A percentile compares a stretch with the other conserved stretches of the same genome.
These are phyloP conservation scores for Xylaria cubensis DNA, from an alignment of 495 filamentous ascomycete genomes.

Conservation along the genomic window DNA sequence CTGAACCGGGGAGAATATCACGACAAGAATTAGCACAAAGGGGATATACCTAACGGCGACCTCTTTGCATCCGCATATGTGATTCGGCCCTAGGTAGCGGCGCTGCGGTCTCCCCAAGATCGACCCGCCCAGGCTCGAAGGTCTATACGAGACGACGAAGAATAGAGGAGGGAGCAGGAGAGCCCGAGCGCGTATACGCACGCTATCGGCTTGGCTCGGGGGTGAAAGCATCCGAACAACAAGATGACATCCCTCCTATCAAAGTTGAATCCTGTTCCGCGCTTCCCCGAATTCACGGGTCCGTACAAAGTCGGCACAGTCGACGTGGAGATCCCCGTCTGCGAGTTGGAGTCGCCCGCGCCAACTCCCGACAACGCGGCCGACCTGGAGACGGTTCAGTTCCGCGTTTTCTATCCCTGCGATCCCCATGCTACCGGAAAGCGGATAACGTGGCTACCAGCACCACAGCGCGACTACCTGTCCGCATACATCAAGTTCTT, in stretches of 20 bases:
- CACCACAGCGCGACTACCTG: conserved; percentile 72
- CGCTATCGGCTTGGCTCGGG: neutral
- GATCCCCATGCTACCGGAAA: conserved; percentile 48
- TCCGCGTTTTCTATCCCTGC: conserved; percentile 78
- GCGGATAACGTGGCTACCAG: conserved; percentile 71
- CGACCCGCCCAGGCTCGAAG: neutral
- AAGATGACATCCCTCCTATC: conserved; percentile 43
- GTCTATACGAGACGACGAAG: neutral
- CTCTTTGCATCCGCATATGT: neutral
- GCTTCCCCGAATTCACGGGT: conserved; percentile 72
- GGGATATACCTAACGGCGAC: no score
- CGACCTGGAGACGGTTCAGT: conserved; percentile 69
- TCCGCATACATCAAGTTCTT: conserved; percentile 72
- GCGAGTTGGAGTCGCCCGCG: conserved; percentile 60
- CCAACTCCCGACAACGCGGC: conserved; percentile 56
- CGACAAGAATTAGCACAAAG: neutral
- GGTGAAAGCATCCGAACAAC: neutral
- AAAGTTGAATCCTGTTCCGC: conserved; percentile 60
- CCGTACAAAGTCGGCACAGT: conserved; percentile 76
- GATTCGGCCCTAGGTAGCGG: neutral
- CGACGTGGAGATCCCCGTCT: conserved; percentile 74
- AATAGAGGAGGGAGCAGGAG: neutral
- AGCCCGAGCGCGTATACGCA: neutral
- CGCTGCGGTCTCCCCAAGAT: neutral
- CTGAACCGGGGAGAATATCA: no score